These are phyloP conservation scores for Magnusiomyces paraingens DNA, from an alignment of 1,139 yeast species.

Conservation along the genomic window DNA sequence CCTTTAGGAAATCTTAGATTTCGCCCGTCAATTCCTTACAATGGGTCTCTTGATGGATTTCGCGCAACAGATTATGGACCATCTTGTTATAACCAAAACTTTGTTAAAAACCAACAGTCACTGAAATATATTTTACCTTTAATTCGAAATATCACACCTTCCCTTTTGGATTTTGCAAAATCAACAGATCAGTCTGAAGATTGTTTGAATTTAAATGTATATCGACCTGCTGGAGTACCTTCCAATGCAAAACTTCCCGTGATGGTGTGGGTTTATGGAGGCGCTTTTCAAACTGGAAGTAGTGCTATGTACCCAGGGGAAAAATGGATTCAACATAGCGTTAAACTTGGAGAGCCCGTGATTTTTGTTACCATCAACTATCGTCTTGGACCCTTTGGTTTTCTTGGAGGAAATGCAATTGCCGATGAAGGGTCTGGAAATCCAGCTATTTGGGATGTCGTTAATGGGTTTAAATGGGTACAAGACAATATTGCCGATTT, in stretches of 20 bases:
- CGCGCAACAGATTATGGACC: conserved; percentile 7
- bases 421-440: conserved; percentile 18
- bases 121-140: neutral
- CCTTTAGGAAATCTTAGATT: conserved; percentile 16
- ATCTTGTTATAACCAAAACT: conserved; percentile 5
- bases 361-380: conserved; percentile 25
- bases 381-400: conserved; percentile 31
- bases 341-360: conserved; percentile 20
- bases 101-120: conserved; percentile 1
- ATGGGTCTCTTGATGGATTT: conserved; percentile 7
- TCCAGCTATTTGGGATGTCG: conserved; percentile 31
- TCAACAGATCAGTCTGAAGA: conserved; percentile 19
- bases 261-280: conserved; percentile 36
- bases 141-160: neutral
- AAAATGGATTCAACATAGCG: conserved; percentile 20
- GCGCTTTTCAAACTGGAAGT: conserved; percentile 29
- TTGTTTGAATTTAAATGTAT: conserved; percentile 22
- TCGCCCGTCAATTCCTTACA: conserved; percentile 8
- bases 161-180: conserved; percentile 1
- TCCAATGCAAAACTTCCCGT: conserved; percentile 27
- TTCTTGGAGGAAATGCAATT: conserved; percentile 24
- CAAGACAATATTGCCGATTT: conserved; percentile 27
- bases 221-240: conserved; percentile 18
- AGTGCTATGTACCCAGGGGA: conserved; percentile 16
- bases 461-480: conserved; percentile 31